phyloP scores from a whole-genome alignment of 768 basidiomycete genomes.

The Phylloporus sp. region DNA sequence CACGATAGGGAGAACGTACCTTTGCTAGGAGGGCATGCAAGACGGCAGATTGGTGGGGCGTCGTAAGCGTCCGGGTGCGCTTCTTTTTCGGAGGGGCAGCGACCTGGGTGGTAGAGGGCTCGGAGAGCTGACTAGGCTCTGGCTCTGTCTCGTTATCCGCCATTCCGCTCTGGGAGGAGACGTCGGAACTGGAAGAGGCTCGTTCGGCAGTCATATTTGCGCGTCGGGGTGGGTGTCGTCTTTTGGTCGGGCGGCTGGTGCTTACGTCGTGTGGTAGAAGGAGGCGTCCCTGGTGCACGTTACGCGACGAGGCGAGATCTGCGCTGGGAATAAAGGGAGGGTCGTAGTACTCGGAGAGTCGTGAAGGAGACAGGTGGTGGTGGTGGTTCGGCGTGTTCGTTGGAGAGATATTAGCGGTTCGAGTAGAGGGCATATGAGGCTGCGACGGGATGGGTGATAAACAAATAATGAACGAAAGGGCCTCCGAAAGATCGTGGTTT shows the following conservation, averaged over 20 bases:
- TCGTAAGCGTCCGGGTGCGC: conserved; percentile 83
- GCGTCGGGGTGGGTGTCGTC: conserved; percentile 6
- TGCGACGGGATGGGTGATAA: conserved; percentile 23
- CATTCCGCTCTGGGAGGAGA: conserved; percentile 51
- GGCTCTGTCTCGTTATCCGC: conserved; percentile 56
- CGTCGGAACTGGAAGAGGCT: conserved; percentile 29
- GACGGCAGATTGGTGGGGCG: conserved; percentile 85
- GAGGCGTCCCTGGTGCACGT: conserved; percentile 12
- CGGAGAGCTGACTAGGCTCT: conserved; percentile 39
- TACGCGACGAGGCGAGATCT: conserved; percentile 14
- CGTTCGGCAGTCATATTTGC: conserved; percentile 22
- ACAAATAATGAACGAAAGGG: conserved; percentile 23
- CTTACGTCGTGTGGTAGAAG: conserved; percentile 21
- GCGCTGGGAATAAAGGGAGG: neutral
- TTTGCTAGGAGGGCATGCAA: conserved; percentile 81
- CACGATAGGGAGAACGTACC: conserved; percentile 39
- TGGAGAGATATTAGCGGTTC: conserved; percentile 22
- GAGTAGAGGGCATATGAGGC: conserved; percentile 23
- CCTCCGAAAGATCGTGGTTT: conserved; percentile 10
- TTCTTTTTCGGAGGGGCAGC: conserved; percentile 45
- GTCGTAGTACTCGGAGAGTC: conserved; percentile 19
- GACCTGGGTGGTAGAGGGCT: conserved; percentile 30
- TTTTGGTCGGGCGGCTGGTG: conserved; percentile 17
- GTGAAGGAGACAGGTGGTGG: conserved; percentile 17
- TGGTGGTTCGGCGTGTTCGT: conserved; percentile 8